phyloP scores from a whole-genome alignment of 2,329 filamentous ascomycete genomes.

The Fusarium piperis region DNA sequence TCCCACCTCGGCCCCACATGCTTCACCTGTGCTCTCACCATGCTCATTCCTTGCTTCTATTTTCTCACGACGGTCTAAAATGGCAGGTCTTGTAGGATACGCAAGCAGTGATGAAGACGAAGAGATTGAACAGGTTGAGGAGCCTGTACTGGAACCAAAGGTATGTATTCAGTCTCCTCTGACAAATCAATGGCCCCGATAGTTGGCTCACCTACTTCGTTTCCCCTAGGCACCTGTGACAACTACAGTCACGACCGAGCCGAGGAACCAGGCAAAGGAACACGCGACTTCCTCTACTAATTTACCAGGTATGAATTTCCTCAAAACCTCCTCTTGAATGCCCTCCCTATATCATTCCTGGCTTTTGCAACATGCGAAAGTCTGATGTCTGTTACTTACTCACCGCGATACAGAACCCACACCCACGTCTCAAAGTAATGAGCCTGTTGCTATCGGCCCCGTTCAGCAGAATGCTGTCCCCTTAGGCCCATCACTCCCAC shows the following conservation, averaged over 20 bases:
- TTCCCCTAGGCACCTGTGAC: constrained; percentile 8
- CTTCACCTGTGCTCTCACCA: constrained; percentile 4
- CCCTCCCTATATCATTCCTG: background rate
- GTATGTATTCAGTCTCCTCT: constrained; percentile 9
- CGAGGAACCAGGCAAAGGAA: constrained; percentile 2
- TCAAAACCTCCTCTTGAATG: background rate
- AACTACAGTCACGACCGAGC: background rate
- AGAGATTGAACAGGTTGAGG: constrained; percentile 37
- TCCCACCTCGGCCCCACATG: constrained; percentile 22
- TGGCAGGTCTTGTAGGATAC: constrained; percentile 61
- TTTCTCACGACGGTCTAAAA: constrained; percentile 31
- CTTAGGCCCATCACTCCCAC: constrained; percentile 53
- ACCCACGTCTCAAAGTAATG: constrained; percentile 6
- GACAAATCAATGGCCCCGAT: background rate
- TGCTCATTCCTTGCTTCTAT: background rate
- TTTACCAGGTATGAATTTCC: constrained; percentile 9
- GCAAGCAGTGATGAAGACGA: constrained; percentile 63
- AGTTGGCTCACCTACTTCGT: constrained; percentile 2
- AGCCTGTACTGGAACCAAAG: constrained; percentile 5
- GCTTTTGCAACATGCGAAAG: background rate
- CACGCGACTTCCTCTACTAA: background rate
- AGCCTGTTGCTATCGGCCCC: constrained; percentile 41
- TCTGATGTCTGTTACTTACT: background rate
- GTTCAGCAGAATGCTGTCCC: constrained; percentile 45
- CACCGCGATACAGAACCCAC: constrained; percentile 2